Conservation (phyloP, 1,139 yeast genomes). For the Geotrichum australiense region DNA sequence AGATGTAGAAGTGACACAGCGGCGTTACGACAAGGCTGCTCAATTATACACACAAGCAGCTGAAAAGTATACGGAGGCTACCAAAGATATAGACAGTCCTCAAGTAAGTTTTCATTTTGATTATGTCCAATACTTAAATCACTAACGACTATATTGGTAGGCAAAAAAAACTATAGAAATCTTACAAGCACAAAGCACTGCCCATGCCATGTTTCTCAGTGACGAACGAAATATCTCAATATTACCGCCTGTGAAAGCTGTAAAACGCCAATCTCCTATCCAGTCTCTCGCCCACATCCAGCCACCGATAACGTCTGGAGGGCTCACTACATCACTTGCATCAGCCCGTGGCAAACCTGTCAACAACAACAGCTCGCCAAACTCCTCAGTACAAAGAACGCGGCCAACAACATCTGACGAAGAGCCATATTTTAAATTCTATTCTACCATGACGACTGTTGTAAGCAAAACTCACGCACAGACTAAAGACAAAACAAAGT, state of each 20-base stretch:
- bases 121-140: not conserved
- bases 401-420: constrained; percentile 20
- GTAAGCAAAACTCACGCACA: constrained; percentile 23
- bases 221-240: constrained; percentile 13
- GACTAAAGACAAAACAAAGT: constrained; percentile 15
- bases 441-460: constrained; percentile 25
- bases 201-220: constrained; percentile 13
- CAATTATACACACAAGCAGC: constrained; percentile 16
- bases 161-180: constrained; percentile 16
- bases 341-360: constrained; percentile 29
- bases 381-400: constrained; percentile 7
- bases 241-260: constrained; percentile 10
- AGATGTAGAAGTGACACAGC: constrained; percentile 16
- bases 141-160: constrained; percentile 1
- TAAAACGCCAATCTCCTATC: constrained; percentile 6
- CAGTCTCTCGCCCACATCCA: constrained; percentile 13
- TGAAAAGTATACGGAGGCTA: constrained; percentile 15
- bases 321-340: constrained; percentile 27
- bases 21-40: constrained; percentile 18
- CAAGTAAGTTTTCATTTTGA: constrained; percentile 10
- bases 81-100: constrained; percentile 14
- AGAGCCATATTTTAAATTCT: constrained; percentile 30
- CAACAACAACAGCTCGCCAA: constrained; percentile 2
- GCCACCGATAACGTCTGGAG: constrained; percentile 19
- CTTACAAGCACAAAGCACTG: constrained; percentile 15